Base-by-base conservation (phyloP, 495 filamentous ascomycete species). In the Ramalina peruviana region DNA sequence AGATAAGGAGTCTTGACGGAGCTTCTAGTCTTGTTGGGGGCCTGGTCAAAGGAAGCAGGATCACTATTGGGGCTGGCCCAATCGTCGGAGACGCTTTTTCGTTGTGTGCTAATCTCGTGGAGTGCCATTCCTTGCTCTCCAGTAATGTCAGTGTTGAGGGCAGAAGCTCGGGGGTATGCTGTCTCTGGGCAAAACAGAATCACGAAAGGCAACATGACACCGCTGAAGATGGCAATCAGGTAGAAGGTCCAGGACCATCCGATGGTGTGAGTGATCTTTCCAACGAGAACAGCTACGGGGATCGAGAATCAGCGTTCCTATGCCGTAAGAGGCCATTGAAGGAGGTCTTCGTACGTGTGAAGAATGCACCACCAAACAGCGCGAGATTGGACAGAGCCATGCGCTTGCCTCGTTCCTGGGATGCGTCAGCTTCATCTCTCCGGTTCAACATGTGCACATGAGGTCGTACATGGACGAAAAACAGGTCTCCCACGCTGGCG, bases 301-400 rank as follows among this genome's bases (percentile, higher is more conserved):
- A 33, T 13, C 12, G 30, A 33, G 7, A 33, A 33, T 33, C 30
- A 33, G 30, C 40, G 11, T 42, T n/a, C 11, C 17, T 42, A 11
- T 42, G 11, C 15, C 3, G 15, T 25, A 0, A 15, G 17, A 42
- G 15, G 40, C 15, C 21, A 12, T 36, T 33, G 1, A 88, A 87
- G 10, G 90, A 64, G 25, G 94, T 86, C 0, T 88, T 33, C 30
- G 30, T 33, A 33, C 30, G 89, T 0, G 89, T 94, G 60, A 94
- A 82, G 58, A 96, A 95, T 4, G 89, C 86, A 6, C 88, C 86
- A 1, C 89, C 89, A 61, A 93, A 96, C 10, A 94, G 72, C 3
- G 88, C 80, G 44, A 96, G 75, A 62, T 94, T 96, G 11, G 82
- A 81, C 27, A 93, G 68, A 10, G 89, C 89, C 88, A 96, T 96